Evolutionary conservation across 306 rosid genomes (phyloP).

Genomic region (Cucumis sativus): DNA sequence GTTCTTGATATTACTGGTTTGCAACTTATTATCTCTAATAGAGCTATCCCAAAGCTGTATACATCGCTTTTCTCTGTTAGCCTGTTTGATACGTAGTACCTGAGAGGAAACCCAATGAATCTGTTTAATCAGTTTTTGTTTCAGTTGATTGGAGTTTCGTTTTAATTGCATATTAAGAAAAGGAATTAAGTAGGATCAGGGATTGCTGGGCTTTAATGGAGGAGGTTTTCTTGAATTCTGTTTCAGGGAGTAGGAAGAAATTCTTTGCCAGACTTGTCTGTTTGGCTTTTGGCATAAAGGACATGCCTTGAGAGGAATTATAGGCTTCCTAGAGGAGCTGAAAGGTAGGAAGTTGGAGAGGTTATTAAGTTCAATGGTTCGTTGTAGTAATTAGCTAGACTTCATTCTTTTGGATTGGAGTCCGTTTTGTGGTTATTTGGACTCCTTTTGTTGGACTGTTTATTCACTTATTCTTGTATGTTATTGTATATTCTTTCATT

Average conservation of each 20-base stretch:
- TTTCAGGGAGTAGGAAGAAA: background rate
- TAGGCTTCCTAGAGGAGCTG: background rate
- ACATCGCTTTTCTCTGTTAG: constrained; percentile 24
- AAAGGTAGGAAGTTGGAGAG: background rate
- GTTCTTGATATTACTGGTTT: constrained; percentile 3
- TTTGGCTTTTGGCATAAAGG: background rate
- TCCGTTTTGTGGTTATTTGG: background rate
- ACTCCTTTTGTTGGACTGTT: background rate
- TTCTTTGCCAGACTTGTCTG: background rate
- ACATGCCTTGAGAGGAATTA: background rate
- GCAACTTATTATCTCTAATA: constrained; percentile 16
- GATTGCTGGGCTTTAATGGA: background rate
- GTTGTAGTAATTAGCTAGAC: background rate
- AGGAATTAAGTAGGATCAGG: background rate
- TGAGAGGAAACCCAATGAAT: background rate
- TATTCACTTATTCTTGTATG: background rate
- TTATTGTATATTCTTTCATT: background rate
- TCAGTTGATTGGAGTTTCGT: background rate
- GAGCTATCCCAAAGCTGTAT: constrained; percentile 20
- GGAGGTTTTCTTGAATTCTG: background rate
- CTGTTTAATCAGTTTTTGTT: background rate
- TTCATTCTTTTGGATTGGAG: background rate
- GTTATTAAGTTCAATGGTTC: background rate
- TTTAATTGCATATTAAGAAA: background rate
- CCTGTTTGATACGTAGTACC: constrained; percentile 15